These are phyloP conservation scores for Fusarium sp. DNA, from an alignment of 2,329 filamentous ascomycete genomes.

Conservation along the genomic window DNA sequence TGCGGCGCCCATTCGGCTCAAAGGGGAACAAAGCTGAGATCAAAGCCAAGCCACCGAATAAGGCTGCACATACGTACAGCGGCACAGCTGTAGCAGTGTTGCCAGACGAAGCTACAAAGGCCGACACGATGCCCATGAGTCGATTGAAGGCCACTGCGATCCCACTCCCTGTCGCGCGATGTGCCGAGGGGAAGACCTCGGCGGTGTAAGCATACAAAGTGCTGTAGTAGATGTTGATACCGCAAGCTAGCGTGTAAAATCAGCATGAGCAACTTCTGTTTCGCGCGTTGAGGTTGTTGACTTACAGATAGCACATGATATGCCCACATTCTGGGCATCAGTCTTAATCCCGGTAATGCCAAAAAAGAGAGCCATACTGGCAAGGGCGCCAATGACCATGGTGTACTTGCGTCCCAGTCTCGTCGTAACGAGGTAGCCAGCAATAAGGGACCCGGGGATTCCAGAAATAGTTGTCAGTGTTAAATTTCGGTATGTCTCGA, in stretches of 20 bases:
- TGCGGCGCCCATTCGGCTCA: conserved; percentile 16
- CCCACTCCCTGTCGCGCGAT: conserved; percentile 80
- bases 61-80: conserved; percentile 75
- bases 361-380: conserved; percentile 20
- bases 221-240: conserved; percentile 78
- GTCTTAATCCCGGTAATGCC: conserved; percentile 19
- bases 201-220: conserved; percentile 74
- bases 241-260: conserved; percentile 65
- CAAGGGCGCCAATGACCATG: conserved; percentile 15
- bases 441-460: conserved; percentile 77
- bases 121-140: conserved; percentile 79
- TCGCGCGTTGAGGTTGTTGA: not conserved
- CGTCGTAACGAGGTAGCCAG: conserved; percentile 64
- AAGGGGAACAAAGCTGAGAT: conserved; percentile 16
- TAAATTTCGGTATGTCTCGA: conserved; percentile 22
- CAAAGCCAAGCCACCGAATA: conserved; percentile 67
- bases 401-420: conserved; percentile 24
- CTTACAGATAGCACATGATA: conserved; percentile 16
- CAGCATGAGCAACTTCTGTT: not conserved
- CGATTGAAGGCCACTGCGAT: conserved; percentile 78
- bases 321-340: conserved; percentile 16
- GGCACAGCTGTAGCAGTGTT: conserved; percentile 72
- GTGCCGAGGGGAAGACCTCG: conserved; percentile 73
- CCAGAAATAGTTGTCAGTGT: conserved; percentile 73
- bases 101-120: conserved; percentile 72